Evolutionary conservation across 371 early-diverging fungal species (phyloP).

Genomic region (Rhizopus microsporus): DNA sequence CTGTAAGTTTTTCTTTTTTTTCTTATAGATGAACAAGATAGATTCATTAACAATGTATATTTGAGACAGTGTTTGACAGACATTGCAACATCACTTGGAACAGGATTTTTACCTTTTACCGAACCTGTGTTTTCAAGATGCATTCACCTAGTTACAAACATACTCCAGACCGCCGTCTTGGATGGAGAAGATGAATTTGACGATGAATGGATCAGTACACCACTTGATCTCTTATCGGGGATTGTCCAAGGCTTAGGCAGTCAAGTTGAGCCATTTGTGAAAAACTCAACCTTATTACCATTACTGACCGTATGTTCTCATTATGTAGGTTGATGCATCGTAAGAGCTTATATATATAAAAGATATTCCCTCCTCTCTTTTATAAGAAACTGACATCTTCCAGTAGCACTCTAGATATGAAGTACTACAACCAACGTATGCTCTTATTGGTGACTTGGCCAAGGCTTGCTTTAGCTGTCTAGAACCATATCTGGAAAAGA

Average conservation of each 20-base stretch:
- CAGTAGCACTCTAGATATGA: constrained; percentile 72
- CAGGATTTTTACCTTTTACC: constrained; percentile 79
- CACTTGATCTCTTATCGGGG: constrained; percentile 88
- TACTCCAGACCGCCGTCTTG: constrained; percentile 44
- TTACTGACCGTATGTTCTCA: constrained; percentile 77
- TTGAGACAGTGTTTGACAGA: constrained; percentile 75
- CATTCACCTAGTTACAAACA: constrained; percentile 73
- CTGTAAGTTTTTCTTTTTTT: constrained; percentile 47
- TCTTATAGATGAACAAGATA: background rate
- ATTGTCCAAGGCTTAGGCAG: constrained; percentile 87
- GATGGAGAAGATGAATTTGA: constrained; percentile 59
- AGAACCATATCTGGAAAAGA: constrained; percentile 65
- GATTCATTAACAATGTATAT: background rate
- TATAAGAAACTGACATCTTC: background rate
- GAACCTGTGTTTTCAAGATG: constrained; percentile 85
- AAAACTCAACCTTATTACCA: constrained; percentile 63
- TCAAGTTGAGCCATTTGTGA: constrained; percentile 69
- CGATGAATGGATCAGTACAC: constrained; percentile 89
- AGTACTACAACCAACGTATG: constrained; percentile 91
- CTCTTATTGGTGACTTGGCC: constrained; percentile 93
- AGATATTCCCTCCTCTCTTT: background rate
- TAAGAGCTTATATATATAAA: background rate
- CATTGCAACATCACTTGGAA: constrained; percentile 84
- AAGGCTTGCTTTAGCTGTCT: constrained; percentile 78
- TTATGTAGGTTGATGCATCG: constrained; percentile 43